phyloP scores from a whole-genome alignment of 371 early-diverging fungal genomes.

The Mucor racemosus region DNA sequence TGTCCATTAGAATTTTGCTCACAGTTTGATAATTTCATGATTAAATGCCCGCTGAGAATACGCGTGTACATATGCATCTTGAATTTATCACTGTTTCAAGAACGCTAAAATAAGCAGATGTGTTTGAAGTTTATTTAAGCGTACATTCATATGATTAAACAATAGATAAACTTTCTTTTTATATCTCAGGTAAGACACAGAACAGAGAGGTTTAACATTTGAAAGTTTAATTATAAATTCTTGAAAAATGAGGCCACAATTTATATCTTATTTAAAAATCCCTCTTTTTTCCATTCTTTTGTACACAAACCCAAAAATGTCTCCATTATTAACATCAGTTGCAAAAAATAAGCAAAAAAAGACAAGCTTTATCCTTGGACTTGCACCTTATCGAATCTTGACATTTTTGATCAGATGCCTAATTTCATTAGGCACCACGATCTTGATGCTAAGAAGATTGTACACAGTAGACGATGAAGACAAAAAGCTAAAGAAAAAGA shows the following conservation, averaged over 20 bases:
- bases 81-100: too few species aligned
- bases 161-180: neutral
- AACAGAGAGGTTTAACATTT: neutral
- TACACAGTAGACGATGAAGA: neutral
- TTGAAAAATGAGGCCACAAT: neutral
- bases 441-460: conserved; percentile 1
- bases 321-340: neutral
- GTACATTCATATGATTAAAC: neutral
- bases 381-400: conserved; percentile 29
- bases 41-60: too few species aligned
- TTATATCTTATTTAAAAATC: neutral
- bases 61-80: too few species aligned
- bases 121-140: too few species aligned
- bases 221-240: neutral
- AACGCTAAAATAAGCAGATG: too few species aligned
- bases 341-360: neutral
- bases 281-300: neutral
- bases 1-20: too few species aligned
- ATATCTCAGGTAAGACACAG: neutral
- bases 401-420: conserved; percentile 38
- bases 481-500: neutral
- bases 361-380: conserved; percentile 29
- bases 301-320: neutral
- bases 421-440: conserved; percentile 31
- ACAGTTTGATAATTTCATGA: too few species aligned